These are phyloP conservation scores for Amaranthus tricolor DNA, from an alignment of 179 eudicot species.

Conservation along the genomic window DNA sequence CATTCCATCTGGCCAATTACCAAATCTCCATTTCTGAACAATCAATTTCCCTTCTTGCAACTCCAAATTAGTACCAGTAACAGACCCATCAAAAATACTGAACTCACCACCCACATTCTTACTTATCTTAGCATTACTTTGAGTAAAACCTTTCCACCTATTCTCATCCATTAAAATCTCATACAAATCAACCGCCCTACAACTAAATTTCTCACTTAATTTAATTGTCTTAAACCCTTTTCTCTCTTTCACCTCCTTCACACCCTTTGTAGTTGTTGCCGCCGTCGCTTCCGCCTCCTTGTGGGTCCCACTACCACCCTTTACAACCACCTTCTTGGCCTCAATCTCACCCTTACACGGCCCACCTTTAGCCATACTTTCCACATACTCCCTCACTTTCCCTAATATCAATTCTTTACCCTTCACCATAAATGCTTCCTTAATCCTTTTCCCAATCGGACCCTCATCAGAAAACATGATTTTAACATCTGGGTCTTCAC, in stretches of 20 bases:
- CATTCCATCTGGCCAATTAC: conserved; percentile 89
- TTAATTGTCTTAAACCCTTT: conserved; percentile 82
- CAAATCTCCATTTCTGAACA: conserved; percentile 94
- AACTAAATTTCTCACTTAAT: conserved; percentile 79
- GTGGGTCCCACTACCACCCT: conserved; percentile 14
- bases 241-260: conserved; percentile 49
- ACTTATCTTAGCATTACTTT: conserved; percentile 86
- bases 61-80: conserved; percentile 70
- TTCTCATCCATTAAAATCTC: conserved; percentile 98
- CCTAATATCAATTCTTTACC: conserved; percentile 59
- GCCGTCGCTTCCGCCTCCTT: neutral
- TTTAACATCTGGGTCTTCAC: conserved; percentile 75
- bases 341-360: conserved; percentile 79
- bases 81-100: conserved; percentile 84
- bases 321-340: conserved; percentile 47
- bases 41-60: conserved; percentile 78
- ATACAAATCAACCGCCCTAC: conserved; percentile 68
- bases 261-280: conserved; percentile 28
- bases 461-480: conserved; percentile 65
- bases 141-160: conserved; percentile 96
- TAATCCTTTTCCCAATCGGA: conserved; percentile 51
- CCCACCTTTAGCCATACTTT: conserved; percentile 81
- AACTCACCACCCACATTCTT: conserved; percentile 91
- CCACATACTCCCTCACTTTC: conserved; percentile 62
- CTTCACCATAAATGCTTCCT: conserved; percentile 57